phyloP scores from a whole-genome alignment of 768 basidiomycete species.

The Leccinum aurantiacum region DNA sequence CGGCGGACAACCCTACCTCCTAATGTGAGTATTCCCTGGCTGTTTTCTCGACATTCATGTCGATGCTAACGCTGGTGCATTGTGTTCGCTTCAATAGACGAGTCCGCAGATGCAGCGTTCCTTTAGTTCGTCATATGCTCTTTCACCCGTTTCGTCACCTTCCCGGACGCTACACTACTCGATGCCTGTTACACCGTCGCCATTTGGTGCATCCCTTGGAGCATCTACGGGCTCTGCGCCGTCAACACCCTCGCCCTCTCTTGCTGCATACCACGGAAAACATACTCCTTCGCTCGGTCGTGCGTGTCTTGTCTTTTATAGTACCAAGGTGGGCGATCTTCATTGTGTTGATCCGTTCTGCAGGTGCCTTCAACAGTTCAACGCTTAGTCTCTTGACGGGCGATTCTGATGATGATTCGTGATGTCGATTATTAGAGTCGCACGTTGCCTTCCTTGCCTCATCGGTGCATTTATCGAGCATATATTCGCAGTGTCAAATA shows the following conservation, averaged over 20 bases:
- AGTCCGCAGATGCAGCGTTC: slow-evolving; percentile 32
- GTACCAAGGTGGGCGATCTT: not conserved
- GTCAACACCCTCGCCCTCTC: slow-evolving; percentile 39
- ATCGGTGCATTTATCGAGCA: slow-evolving; percentile 10
- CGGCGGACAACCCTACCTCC: slow-evolving; percentile 27
- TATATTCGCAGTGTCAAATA: slow-evolving; percentile 5
- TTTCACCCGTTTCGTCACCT: slow-evolving; percentile 32
- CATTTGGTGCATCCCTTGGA: slow-evolving; percentile 35
- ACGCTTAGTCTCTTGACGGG: slow-evolving; percentile 26
- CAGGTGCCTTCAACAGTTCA: slow-evolving; percentile 32
- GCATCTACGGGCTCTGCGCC: slow-evolving; percentile 30
- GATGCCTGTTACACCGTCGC: slow-evolving; percentile 40
- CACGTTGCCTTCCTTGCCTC: not conserved
- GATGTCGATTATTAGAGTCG: slow-evolving; percentile 1
- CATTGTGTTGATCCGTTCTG: not conserved
- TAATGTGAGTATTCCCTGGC: slow-evolving; percentile 12
- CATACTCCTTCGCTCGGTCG: slow-evolving; percentile 37
- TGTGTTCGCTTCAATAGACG: slow-evolving; percentile 9
- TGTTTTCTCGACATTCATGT: not conserved
- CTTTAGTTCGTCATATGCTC: slow-evolving; percentile 30
- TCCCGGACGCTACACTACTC: slow-evolving; percentile 35
- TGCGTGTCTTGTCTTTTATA: slow-evolving; percentile 21
- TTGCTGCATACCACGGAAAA: slow-evolving; percentile 40
- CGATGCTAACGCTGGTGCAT: not conserved
- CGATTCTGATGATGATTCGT: slow-evolving; percentile 33